Conservation (phyloP, 805 yeast genomes). For the Candida rishiriensis region DNA sequence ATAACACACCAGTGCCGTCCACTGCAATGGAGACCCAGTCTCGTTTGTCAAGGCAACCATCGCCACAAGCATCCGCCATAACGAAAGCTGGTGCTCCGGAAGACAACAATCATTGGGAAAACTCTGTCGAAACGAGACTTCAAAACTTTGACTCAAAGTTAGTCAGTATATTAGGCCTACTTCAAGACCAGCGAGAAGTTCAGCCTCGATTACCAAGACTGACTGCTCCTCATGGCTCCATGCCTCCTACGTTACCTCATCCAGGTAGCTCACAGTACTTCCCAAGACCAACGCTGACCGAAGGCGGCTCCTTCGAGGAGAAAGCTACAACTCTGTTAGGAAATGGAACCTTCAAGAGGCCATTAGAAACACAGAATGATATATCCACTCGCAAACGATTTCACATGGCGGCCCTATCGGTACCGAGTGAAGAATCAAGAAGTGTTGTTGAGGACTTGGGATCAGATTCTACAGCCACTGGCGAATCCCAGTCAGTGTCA, state of each 20-base stretch:
- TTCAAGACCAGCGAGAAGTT: conserved; percentile 25
- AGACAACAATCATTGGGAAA: conserved; percentile 26
- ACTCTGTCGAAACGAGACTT: conserved; percentile 35
- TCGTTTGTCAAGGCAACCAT: too few species aligned
- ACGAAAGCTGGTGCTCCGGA: not conserved
- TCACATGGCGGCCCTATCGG: not conserved
- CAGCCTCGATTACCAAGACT: conserved; percentile 1
- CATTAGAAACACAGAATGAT: not conserved
- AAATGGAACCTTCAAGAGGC: not conserved
- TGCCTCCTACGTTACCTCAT: not conserved
- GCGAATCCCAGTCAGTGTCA: not conserved
- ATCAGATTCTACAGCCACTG: not conserved
- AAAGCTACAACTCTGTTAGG: not conserved
- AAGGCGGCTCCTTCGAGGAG: not conserved
- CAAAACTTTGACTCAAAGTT: conserved; percentile 36
- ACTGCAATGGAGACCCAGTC: too few species aligned
- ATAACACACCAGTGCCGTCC: not conserved
- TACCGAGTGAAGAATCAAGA: not conserved
- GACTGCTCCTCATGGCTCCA: not conserved
- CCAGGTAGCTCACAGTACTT: conserved; percentile 1
- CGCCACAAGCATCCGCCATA: too few species aligned
- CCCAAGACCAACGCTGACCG: not conserved
- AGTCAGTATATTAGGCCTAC: conserved; percentile 32
- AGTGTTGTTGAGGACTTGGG: not conserved
- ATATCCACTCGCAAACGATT: not conserved